Percentiles rank a stretch among this genome's conserved stretches.
phyloP scores from a whole-genome alignment of 495 filamentous ascomycete genomes.

The Aspergillus cristatus region DNA sequence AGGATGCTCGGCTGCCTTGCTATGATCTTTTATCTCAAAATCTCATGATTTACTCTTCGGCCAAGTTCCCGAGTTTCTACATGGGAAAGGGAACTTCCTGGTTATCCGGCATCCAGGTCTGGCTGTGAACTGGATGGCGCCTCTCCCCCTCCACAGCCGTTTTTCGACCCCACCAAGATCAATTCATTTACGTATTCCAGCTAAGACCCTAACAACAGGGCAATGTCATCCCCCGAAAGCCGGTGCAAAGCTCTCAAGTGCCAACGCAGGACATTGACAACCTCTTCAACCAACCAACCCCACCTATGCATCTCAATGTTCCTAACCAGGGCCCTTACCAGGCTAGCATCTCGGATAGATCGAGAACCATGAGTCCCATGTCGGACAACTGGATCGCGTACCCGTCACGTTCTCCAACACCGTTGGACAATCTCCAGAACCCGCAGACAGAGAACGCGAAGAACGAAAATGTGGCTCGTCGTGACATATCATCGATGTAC shows the following conservation, averaged over 20 bases:
- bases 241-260: constrained; percentile 12
- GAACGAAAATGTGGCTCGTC: constrained; percentile 25
- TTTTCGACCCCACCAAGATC: no score
- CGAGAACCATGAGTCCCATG: constrained; percentile 28
- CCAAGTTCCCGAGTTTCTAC: no score
- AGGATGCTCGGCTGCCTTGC: no score
- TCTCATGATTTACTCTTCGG: no score
- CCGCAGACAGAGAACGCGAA: constrained; percentile 19
- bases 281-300: constrained; percentile 14
- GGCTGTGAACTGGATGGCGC: no score
- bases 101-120: no score
- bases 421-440: constrained; percentile 21
- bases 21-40: no score
- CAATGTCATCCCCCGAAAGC: constrained; percentile 8
- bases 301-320: constrained; percentile 13
- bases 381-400: constrained; percentile 56
- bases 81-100: no score
- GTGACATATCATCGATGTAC: constrained; percentile 37
- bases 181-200: no score
- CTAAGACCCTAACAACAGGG: not conserved
- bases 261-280: constrained; percentile 19
- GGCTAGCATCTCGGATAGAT: constrained; percentile 16
- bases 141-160: no score
- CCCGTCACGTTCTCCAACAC: constrained; percentile 44
- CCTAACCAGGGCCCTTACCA: constrained; percentile 26